A percentile compares a stretch with the other conserved stretches of the same genome.
phyloP scores from a whole-genome alignment of 176 grass and related monocot genomes.

The Musa itinerans region DNA sequence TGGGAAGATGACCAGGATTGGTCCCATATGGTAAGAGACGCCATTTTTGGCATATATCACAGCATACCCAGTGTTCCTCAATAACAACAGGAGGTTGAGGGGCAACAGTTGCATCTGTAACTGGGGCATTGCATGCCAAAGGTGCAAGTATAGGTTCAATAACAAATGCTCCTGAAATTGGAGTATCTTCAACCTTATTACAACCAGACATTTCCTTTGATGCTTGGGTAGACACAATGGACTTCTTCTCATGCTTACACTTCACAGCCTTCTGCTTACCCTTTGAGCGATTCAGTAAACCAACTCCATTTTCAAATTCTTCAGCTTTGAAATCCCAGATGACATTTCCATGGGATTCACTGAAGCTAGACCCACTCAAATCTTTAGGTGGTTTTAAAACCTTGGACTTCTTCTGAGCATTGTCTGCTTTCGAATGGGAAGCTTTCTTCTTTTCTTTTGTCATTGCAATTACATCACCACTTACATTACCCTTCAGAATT shows the following conservation, averaged over 20 bases:
- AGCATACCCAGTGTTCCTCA: slow-evolving; percentile 60
- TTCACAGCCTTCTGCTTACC: slow-evolving; percentile 32
- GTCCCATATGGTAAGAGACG: slow-evolving; percentile 64
- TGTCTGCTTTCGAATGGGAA: slow-evolving; percentile 22
- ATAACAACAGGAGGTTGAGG: slow-evolving; percentile 36
- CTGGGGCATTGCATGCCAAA: slow-evolving; percentile 13
- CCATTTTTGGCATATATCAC: slow-evolving; percentile 69
- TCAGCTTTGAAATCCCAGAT: background rate
- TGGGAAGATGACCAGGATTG: slow-evolving; percentile 45
- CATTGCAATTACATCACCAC: slow-evolving; percentile 23
- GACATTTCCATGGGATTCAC: slow-evolving; percentile 26
- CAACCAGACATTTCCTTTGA: slow-evolving; percentile 27
- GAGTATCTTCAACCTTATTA: slow-evolving; percentile 20
- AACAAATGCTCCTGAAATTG: slow-evolving; percentile 15
- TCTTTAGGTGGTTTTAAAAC: slow-evolving; percentile 33
- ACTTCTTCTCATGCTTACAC: slow-evolving; percentile 22
- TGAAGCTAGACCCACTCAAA: slow-evolving; percentile 12
- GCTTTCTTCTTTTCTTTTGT: slow-evolving; percentile 34
- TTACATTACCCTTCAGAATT: slow-evolving; percentile 20
- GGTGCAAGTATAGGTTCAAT: slow-evolving; percentile 27
- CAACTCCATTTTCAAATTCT: slow-evolving; percentile 22
- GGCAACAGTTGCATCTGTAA: slow-evolving; percentile 16
- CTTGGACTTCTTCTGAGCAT: slow-evolving; percentile 41
- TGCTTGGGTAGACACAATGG: slow-evolving; percentile 25
- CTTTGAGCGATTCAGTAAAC: slow-evolving; percentile 16